Conservation (phyloP, 306 rosid species). For the Quercus mongolica region DNA sequence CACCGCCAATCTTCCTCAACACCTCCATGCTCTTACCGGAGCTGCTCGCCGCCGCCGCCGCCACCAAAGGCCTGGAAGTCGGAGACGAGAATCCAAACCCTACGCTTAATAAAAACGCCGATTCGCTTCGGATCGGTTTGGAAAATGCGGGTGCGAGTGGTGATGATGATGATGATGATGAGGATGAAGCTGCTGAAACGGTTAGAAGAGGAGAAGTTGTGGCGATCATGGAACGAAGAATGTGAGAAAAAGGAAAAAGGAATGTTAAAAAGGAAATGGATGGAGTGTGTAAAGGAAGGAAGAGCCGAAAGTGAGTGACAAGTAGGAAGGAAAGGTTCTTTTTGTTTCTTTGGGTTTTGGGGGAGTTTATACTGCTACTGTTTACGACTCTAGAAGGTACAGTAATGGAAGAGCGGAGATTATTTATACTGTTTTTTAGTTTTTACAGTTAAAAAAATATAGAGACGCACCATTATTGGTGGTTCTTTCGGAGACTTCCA, state of each 20-base stretch:
- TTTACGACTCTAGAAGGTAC: neutral
- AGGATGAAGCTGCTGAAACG: neutral
- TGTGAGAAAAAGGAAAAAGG: neutral
- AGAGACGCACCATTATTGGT: too few species aligned
- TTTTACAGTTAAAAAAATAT: too few species aligned
- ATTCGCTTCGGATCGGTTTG: neutral
- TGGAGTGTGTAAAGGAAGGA: neutral
- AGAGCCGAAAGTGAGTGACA: neutral
- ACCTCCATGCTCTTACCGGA: slow-evolving; percentile 33
- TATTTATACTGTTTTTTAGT: too few species aligned
- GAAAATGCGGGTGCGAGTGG: neutral
- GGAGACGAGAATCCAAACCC: slow-evolving; percentile 15
- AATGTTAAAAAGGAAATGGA: neutral
- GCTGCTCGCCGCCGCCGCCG: neutral
- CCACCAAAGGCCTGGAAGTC: slow-evolving; percentile 3
- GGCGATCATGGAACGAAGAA: slow-evolving; percentile 30
- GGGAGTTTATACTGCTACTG: neutral
- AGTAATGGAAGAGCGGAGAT: neutral
- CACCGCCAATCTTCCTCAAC: slow-evolving; percentile 26
- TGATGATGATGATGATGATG: neutral
- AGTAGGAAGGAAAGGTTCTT: too few species aligned
- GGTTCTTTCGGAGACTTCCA: too few species aligned
- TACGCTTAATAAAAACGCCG: slow-evolving; percentile 17
- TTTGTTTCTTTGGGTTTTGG: too few species aligned
- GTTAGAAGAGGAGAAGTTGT: slow-evolving; percentile 21